These are phyloP conservation scores for Narthecium ossifragum DNA, from an alignment of 106 monocot genomes.

Conservation along the genomic window DNA sequence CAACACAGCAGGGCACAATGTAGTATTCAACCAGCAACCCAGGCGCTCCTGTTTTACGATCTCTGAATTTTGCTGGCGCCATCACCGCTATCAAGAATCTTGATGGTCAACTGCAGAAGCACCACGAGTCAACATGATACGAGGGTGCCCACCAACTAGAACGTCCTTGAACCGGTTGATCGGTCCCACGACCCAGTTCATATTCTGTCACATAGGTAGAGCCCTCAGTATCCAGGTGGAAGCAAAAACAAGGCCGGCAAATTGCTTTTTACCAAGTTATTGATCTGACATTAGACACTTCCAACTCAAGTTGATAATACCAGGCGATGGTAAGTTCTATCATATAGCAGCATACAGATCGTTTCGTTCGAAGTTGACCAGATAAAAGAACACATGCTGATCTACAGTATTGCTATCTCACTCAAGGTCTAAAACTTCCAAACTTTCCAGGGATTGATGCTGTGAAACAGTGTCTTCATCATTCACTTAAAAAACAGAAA, in stretches of 20 bases:
- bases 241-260: no score
- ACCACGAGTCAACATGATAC: slow-evolving; percentile 10
- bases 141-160: slow-evolving; percentile 27
- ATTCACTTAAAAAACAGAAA: no score
- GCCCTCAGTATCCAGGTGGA: not conserved
- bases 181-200: slow-evolving; percentile 30
- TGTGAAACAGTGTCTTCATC: no score
- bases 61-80: not conserved
- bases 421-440: no score
- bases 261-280: no score
- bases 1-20: no score
- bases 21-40: no score
- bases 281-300: no score
- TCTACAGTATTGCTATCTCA: no score
- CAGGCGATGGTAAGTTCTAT: not conserved
- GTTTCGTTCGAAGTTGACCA: slow-evolving; percentile 46
- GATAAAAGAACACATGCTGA: slow-evolving; percentile 44
- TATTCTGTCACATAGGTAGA: slow-evolving; percentile 21
- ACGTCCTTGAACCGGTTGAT: slow-evolving; percentile 38
- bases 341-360: slow-evolving; percentile 20
- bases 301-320: no score
- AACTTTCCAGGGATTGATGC: no score
- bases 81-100: slow-evolving; percentile 8
- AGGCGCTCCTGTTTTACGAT: no score
- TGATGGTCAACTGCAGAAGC: slow-evolving; percentile 13